Evolutionary conservation across 176 grass and related monocot species (phyloP), one percentile per base, ranked within the genome.

Genomic region (Paspalum vaginatum): DNA sequence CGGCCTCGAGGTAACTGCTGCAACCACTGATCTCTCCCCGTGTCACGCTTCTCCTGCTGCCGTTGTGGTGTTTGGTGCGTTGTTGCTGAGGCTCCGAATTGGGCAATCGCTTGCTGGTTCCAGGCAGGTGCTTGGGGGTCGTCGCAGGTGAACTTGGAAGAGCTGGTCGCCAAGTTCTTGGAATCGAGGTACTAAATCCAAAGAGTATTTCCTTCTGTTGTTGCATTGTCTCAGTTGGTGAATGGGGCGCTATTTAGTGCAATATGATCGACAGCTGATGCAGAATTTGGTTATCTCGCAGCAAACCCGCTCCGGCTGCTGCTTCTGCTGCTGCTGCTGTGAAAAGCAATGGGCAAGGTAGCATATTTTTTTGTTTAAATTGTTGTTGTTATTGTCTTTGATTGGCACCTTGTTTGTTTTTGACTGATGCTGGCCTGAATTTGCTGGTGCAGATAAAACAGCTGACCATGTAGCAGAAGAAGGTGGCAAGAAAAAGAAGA

Each of bases 111-210:
- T 70, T 44, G 9, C 70, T 58, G 55, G 0, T 84, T 60, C 24
- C 61, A 98, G 95, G 86, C 70, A 8, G 87, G 78, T 58, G 49
- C 74, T 17, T 87, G 83, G 88, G 85, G 51, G 78, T 85, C 86
- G 75, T 84, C 92, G 16, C 14, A 45, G 73, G 82, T 89, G 40
- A 81, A 85, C 80, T 73, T 98, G 73, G 83, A 91, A 18, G 90
- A 87, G 3, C 2, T 91, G 43, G 81, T 92, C 10, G 69, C 53
- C 83, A 84, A 61, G 39, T 92, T 88, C 56, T 42, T 90, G 25
- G 84, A 81, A 0, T 85, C 78, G 64, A 93, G 95, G 95, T 98
- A 85, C n/a, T 37, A 43, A 41, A 66, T 24, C 11, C 1, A 0
- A 3, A 4, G 40, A 9, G 0, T 17, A 51, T 50, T 53, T 0